Base-by-base conservation (phyloP, 176 grass and related monocot genomes). In the Aegilops tauschii region DNA sequence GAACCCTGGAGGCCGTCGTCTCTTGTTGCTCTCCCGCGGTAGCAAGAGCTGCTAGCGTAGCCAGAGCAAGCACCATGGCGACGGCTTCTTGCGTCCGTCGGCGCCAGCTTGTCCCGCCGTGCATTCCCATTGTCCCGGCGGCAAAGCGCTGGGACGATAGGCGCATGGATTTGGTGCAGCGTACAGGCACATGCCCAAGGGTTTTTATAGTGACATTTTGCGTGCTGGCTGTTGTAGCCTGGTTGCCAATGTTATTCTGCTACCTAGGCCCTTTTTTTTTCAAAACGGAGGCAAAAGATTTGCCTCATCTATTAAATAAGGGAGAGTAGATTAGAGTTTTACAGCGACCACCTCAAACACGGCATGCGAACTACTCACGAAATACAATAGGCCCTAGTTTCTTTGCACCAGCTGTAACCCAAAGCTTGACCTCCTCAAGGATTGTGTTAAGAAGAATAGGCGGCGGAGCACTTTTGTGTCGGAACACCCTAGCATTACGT, bases 21-120 rank as follows among this genome's bases (percentile, higher is more conserved):
- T 47, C 42, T 7, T 58, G 12, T 35, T 18, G 40, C 12, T 61
- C 69, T 62, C 65, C 20, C 62, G 78, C 70, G 3, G 29, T 23
- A 25, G 20, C 18, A 20, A 21, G 9, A 31, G 32, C 29, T 34
- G 61, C 66, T n/a, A 78, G 61, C 8, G 65, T 49, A 1, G 66
- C 87, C 13, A 88, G 80, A 77, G 90, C 62, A 6, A 92, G 50
- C 20, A 49, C 54, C 17, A 67, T 7, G 61, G 82, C 89, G 12
- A 81, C 69, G 65, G 82, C 70, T 56, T 27, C 44, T 69, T 21
- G 84, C 45, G 32, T 31, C 63, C 45, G 37, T 69, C 30, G 18
- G 0, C 0, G 42, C 20, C 31, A 45, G 40, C 59, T 93, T 49
- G 83, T 5, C 71, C 34, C 8, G 67, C 74, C 59, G 12, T 67